These are phyloP conservation scores for Rubia yunnanensis DNA, from an alignment of 257 asterid genomes.

Conservation along the genomic window DNA sequence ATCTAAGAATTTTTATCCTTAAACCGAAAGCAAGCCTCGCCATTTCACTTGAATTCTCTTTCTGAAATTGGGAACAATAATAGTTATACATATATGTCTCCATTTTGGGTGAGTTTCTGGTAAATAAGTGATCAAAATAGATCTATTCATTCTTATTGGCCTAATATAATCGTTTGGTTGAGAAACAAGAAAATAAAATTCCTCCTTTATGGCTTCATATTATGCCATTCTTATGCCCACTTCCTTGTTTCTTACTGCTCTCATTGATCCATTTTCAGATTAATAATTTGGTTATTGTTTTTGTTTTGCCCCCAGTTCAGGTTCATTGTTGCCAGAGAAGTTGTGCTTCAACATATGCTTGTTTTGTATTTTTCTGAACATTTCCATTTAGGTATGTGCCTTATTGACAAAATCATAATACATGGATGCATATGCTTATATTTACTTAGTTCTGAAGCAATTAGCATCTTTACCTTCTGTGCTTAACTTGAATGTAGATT, in stretches of 20 bases:
- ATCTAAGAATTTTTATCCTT: no score
- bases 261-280: background rate
- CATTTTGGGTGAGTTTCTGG: background rate
- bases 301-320: background rate
- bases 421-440: background rate
- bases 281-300: background rate
- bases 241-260: background rate
- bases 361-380: background rate
- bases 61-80: background rate
- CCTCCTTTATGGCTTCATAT: background rate
- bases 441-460: background rate
- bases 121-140: background rate
- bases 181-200: background rate
- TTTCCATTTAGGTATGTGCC: constrained; percentile 3
- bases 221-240: background rate
- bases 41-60: background rate
- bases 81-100: background rate
- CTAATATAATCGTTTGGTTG: background rate
- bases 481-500: background rate
- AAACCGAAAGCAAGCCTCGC: background rate
- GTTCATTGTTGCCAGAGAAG: background rate
- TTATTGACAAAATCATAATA: background rate
- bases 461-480: background rate
- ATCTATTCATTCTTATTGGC: background rate
- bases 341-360: constrained; percentile 1